Conservation (phyloP, 140 eudicot genomes). For the Flaveria floridana region DNA sequence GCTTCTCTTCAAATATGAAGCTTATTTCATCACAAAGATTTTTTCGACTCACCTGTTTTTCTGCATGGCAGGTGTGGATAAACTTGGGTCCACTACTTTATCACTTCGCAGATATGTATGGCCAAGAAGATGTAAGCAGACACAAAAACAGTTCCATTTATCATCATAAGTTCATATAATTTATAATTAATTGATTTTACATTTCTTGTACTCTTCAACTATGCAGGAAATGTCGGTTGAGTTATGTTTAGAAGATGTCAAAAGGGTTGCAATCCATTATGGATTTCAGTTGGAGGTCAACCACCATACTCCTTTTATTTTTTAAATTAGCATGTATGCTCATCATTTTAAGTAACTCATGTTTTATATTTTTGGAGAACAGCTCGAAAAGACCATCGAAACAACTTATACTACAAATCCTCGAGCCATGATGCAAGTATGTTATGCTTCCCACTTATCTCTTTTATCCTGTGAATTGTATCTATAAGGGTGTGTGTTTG, state of each 20-base stretch:
- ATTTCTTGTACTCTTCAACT: conserved; percentile 18
- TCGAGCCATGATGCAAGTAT: conserved; percentile 96
- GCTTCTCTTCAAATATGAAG: neutral
- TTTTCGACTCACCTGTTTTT: conserved; percentile 20
- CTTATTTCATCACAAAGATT: neutral
- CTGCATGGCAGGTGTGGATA: conserved; percentile 77
- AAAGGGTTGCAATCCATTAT: conserved; percentile 65
- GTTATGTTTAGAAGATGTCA: conserved; percentile 92
- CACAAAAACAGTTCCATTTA: conserved; percentile 1
- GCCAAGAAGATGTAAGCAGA: conserved; percentile 74
- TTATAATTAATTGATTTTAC: conserved; percentile 12
- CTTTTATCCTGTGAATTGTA: neutral
- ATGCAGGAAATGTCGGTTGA: conserved; percentile 89
- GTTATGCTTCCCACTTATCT: conserved; percentile 19
- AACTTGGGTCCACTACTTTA: conserved; percentile 94
- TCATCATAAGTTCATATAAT: conserved; percentile 5
- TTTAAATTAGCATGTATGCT: neutral
- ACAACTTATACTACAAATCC: conserved; percentile 83
- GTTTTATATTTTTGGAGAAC: conserved; percentile 28
- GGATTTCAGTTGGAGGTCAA: conserved; percentile 88
- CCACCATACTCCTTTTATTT: neutral
- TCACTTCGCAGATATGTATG: conserved; percentile 88
- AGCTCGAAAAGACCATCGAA: conserved; percentile 78
- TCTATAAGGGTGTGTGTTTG: neutral
- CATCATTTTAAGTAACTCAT: neutral